These are phyloP conservation scores for Acorus gramineus DNA, from an alignment of 106 monocot species.

Conservation along the genomic window DNA sequence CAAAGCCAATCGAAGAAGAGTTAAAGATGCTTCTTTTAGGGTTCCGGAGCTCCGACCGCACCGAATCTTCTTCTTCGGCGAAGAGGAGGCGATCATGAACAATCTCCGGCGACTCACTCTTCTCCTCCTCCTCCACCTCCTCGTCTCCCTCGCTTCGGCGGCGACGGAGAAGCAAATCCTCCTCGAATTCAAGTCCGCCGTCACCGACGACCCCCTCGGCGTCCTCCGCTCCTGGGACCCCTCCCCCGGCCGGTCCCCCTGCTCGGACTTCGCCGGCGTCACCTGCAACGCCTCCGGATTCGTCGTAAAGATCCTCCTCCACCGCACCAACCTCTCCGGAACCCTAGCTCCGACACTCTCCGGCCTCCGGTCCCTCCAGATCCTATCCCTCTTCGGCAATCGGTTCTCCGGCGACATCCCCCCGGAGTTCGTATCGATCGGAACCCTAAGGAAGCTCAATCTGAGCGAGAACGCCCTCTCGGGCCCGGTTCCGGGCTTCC, in stretches of 20 bases:
- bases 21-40: no score
- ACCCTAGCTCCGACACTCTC: conserved; percentile 42
- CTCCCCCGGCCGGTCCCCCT: conserved; percentile 30
- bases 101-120: no score
- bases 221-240: conserved; percentile 54
- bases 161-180: conserved; percentile 49
- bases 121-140: conserved; percentile 1
- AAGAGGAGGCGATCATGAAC: no score
- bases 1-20: no score
- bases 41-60: no score
- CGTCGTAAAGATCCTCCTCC: conserved; percentile 61
- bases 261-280: conserved; percentile 71
- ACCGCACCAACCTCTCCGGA: conserved; percentile 46
- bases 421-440: conserved; percentile 18
- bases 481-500: conserved; percentile 51
- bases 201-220: conserved; percentile 49
- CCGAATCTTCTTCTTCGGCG: no score
- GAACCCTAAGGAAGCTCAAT: conserved; percentile 72
- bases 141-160: conserved; percentile 6
- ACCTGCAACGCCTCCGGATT: conserved; percentile 40
- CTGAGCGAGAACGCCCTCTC: conserved; percentile 62
- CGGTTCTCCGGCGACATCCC: conserved; percentile 55
- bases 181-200: conserved; percentile 59
- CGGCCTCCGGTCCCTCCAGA: conserved; percentile 42
- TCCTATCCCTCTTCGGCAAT: conserved; percentile 66